These are phyloP conservation scores for Dendrobium catenatum DNA, from an alignment of 106 monocot genomes.

Conservation along the genomic window DNA sequence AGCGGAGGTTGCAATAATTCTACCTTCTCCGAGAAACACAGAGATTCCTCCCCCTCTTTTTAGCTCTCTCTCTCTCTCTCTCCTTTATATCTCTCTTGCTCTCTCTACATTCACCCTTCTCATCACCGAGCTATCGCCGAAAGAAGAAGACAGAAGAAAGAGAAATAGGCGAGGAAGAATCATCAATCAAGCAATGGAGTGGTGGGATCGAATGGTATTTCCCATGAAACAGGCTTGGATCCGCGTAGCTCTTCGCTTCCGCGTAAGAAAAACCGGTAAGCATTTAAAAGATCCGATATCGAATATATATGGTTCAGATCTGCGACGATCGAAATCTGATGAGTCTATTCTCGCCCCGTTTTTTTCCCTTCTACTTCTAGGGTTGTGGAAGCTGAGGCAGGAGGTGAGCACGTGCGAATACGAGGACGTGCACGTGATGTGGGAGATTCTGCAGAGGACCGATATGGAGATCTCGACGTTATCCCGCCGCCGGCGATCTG, in stretches of 20 bases:
- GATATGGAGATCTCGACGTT: not conserved
- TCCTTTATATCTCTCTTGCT: no score
- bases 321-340: not conserved
- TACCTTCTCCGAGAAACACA: no score
- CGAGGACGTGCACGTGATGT: conserved; percentile 40
- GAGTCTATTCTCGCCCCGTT: not conserved
- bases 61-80: no score
- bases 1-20: no score
- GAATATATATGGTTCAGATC: not conserved
- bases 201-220: not conserved
- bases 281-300: not conserved
- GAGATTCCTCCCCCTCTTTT: no score
- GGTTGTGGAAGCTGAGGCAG: conserved; percentile 5
- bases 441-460: conserved; percentile 27
- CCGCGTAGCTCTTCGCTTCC: not conserved
- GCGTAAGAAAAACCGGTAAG: not conserved
- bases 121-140: no score
- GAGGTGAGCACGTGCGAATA: conserved; percentile 38
- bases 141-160: no score
- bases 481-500: not conserved
- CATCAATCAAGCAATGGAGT: not conserved
- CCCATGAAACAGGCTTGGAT: not conserved
- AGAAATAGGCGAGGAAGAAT: no score
- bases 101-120: no score
- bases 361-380: not conserved